Conservation (phyloP, 2,329 filamentous ascomycete species). For the Colletotrichum limetticola region DNA sequence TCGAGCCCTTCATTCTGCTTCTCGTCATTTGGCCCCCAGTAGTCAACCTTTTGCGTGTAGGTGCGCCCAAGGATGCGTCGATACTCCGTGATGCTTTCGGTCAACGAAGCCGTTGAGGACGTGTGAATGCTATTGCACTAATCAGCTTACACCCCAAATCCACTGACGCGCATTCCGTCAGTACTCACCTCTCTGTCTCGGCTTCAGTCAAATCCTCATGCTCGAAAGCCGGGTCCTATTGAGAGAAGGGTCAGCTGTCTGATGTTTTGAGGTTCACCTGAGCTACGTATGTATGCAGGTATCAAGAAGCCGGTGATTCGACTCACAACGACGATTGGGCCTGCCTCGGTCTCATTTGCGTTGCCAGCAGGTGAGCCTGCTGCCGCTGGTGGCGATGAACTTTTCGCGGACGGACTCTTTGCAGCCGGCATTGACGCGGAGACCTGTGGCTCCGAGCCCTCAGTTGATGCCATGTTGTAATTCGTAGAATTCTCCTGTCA, state of each 20-base stretch:
- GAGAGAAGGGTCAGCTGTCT: background rate
- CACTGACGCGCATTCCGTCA: background rate
- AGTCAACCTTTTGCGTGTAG: background rate
- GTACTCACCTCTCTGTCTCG: background rate
- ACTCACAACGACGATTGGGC: background rate
- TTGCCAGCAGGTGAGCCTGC: background rate
- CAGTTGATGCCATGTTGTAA: background rate
- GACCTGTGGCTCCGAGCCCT: background rate
- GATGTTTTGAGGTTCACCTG: background rate
- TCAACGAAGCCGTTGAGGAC: background rate
- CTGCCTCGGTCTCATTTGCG: background rate
- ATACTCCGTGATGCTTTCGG: background rate
- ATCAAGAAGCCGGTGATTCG: background rate
- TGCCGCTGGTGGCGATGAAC: background rate
- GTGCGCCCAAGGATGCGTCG: background rate
- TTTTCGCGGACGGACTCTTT: background rate
- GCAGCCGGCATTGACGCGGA: background rate
- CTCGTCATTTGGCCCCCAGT: background rate
- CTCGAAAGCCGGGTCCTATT: background rate
- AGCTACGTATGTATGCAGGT: background rate
- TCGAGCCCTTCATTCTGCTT: background rate
- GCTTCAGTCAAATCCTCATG: background rate
- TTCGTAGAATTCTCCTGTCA: background rate
- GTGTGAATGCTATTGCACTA: background rate
- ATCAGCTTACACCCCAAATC: background rate